Evolutionary conservation across 306 rosid genomes (phyloP).

Genomic region (Malus asiatica): DNA sequence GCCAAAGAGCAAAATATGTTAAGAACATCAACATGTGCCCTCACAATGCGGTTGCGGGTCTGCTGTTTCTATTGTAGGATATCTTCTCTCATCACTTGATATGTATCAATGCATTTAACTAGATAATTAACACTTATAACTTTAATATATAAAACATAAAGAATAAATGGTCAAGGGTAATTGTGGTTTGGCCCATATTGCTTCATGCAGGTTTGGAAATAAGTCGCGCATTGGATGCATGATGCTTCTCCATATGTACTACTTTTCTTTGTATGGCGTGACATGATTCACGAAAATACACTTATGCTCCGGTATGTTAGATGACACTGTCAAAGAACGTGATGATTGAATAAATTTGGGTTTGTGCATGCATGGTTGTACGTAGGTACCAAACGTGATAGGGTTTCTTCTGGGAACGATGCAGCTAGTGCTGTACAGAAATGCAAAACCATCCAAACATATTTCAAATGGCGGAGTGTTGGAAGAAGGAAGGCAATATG

Average conservation of each 20-base stretch:
- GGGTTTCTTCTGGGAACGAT: conserved; percentile 26
- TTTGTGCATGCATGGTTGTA: neutral
- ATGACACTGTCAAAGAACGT: neutral
- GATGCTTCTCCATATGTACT: neutral
- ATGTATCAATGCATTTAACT: too few species aligned
- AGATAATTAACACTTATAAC: too few species aligned
- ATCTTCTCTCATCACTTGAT: too few species aligned
- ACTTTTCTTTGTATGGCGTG: neutral
- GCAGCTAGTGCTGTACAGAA: conserved; percentile 24
- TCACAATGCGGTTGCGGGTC: too few species aligned
- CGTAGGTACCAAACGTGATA: conserved; percentile 29
- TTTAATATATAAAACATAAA: too few species aligned
- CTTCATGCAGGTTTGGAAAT: neutral
- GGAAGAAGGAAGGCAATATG: conserved; percentile 18
- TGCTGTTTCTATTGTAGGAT: too few species aligned
- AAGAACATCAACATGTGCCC: too few species aligned
- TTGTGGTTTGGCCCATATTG: neutral
- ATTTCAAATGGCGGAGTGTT: neutral
- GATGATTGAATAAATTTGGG: neutral
- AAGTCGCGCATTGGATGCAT: neutral
- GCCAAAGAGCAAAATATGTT: too few species aligned
- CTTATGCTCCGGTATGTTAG: neutral
- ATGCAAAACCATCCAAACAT: neutral
- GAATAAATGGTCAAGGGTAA: too few species aligned
- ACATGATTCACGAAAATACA: neutral